Conservation (phyloP, 257 asterid genomes). For the Gentiana straminea region DNA sequence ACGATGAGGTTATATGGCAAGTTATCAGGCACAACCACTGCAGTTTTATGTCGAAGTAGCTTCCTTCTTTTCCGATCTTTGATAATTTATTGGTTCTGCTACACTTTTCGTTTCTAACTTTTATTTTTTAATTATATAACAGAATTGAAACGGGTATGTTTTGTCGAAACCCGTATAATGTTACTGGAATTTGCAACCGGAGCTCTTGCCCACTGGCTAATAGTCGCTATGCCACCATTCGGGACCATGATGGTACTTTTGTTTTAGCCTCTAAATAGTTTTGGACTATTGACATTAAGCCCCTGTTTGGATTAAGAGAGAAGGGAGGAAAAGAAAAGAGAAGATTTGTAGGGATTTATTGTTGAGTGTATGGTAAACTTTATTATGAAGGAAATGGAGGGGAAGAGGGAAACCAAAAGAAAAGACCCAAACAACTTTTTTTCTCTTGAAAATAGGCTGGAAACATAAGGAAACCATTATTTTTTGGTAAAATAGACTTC, state of each 20-base stretch:
- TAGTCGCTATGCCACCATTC: slow-evolving; percentile 91
- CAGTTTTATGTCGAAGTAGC: slow-evolving; percentile 95
- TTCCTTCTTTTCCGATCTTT: background rate
- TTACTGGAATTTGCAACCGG: slow-evolving; percentile 63
- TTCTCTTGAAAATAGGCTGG: no score
- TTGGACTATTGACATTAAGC: no score
- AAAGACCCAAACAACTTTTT: no score
- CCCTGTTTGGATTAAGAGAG: no score
- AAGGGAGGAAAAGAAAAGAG: no score
- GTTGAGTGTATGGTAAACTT: no score
- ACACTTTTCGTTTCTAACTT: slow-evolving; percentile 4
- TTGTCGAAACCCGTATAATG: slow-evolving; percentile 91
- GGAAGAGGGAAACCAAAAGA: no score
- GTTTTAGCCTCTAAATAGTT: background rate
- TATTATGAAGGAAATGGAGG: no score
- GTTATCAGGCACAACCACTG: slow-evolving; percentile 97
- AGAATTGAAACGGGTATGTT: slow-evolving; percentile 81
- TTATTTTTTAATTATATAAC: slow-evolving; percentile 1
- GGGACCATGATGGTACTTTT: slow-evolving; percentile 68
- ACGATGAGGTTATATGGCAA: slow-evolving; percentile 99
- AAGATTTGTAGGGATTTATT: no score
- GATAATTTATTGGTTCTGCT: background rate
- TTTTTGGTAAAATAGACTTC: no score
- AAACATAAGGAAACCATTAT: no score
- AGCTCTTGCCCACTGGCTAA: slow-evolving; percentile 98